Percentiles rank a stretch among this genome's conserved stretches.
These are phyloP conservation scores for Daldinia sp. DNA, from an alignment of 2,329 filamentous ascomycete genomes.

Conservation along the genomic window DNA sequence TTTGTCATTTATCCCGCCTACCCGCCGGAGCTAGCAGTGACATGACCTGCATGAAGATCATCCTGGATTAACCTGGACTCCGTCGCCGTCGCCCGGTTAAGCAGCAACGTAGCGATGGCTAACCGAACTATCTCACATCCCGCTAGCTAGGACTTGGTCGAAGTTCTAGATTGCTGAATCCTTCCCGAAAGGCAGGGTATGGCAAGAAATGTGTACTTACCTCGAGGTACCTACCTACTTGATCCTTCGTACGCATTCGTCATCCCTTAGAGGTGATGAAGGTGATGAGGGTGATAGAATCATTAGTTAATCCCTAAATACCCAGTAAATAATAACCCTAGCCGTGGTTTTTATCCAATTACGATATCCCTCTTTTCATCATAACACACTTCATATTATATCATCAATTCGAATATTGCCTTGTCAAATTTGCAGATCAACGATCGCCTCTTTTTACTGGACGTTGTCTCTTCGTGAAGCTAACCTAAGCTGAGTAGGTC, in stretches of 20 bases:
- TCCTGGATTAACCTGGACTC: slow-evolving; percentile 12
- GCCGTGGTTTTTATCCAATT: slow-evolving; percentile 3
- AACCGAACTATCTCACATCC: background rate
- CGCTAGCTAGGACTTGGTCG: background rate
- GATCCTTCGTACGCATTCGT: background rate
- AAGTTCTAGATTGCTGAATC: slow-evolving; percentile 26
- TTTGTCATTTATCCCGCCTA: slow-evolving; percentile 47
- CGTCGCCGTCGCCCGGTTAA: slow-evolving; percentile 39
- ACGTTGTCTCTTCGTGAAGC: slow-evolving; percentile 28
- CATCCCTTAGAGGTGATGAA: background rate
- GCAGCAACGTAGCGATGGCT: slow-evolving; percentile 16
- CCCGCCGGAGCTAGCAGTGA: slow-evolving; percentile 51
- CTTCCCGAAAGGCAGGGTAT: slow-evolving; percentile 3
- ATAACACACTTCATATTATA: slow-evolving; percentile 5
- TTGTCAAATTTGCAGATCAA: slow-evolving; percentile 21
- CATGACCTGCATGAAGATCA: slow-evolving; percentile 47
- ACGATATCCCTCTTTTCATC: slow-evolving; percentile 15
- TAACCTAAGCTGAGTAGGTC: slow-evolving; percentile 37
- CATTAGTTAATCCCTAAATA: background rate
- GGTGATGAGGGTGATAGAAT: slow-evolving; percentile 9
- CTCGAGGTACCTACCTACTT: background rate
- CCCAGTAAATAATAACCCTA: background rate
- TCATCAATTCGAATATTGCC: slow-evolving; percentile 6
- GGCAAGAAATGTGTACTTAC: slow-evolving; percentile 2
- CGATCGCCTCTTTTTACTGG: slow-evolving; percentile 23